Evolutionary conservation across 2,329 filamentous ascomycete genomes (phyloP).

Genomic region (Mycogone perniciosa): DNA sequence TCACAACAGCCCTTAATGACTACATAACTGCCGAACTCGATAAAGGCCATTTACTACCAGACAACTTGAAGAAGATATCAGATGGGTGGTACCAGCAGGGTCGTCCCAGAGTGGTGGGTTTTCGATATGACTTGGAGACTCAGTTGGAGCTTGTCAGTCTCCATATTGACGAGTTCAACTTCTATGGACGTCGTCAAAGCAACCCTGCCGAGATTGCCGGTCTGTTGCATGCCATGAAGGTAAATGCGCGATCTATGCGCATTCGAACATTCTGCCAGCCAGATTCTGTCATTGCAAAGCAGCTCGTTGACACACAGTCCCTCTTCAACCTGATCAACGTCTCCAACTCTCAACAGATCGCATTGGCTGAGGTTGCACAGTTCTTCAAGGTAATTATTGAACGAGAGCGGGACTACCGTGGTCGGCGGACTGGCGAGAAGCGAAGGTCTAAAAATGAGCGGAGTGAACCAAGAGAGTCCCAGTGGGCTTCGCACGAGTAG

Average conservation of each 20-base stretch:
- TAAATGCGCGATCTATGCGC: slow-evolving; percentile 46
- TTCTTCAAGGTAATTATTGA: slow-evolving; percentile 51
- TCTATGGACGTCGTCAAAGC: slow-evolving; percentile 43
- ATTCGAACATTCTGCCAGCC: slow-evolving; percentile 53
- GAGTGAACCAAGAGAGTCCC: neutral
- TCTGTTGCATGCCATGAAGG: slow-evolving; percentile 46
- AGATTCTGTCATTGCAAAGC: slow-evolving; percentile 52
- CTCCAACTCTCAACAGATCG: slow-evolving; percentile 36
- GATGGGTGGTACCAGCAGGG: slow-evolving; percentile 48
- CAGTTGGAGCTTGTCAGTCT: slow-evolving; percentile 49
- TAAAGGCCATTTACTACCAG: slow-evolving; percentile 46
- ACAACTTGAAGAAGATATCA: slow-evolving; percentile 45
- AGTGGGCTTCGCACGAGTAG: neutral
- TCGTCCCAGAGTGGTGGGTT: slow-evolving; percentile 48
- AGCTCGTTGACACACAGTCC: slow-evolving; percentile 47
- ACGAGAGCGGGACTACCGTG: slow-evolving; percentile 32
- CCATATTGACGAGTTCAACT: slow-evolving; percentile 48
- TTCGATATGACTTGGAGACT: slow-evolving; percentile 54
- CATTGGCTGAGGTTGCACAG: slow-evolving; percentile 43
- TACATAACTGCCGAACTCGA: slow-evolving; percentile 49
- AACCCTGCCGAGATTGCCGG: slow-evolving; percentile 38
- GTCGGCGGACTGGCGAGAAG: slow-evolving; percentile 19
- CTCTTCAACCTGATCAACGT: slow-evolving; percentile 45
- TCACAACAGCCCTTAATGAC: slow-evolving; percentile 44
- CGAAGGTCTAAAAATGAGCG: neutral